Conservation (phyloP, 2,329 filamentous ascomycete species). For the Colletotrichum sp. region DNA sequence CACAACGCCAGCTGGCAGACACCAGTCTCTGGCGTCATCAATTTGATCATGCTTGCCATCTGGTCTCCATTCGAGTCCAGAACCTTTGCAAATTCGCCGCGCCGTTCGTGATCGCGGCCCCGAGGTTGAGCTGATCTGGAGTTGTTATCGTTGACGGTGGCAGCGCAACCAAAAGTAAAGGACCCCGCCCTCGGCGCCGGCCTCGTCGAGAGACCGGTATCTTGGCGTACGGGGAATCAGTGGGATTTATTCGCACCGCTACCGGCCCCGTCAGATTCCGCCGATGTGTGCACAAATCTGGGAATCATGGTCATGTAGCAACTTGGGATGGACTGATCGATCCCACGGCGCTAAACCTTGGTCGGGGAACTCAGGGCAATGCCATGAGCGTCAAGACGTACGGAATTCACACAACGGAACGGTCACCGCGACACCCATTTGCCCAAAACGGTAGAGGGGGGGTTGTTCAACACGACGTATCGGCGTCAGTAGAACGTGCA, state of each 20-base stretch:
- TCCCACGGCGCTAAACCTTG: background rate
- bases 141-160: background rate
- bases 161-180: background rate
- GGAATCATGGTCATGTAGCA: background rate
- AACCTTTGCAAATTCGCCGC: background rate
- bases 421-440: background rate
- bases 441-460: background rate
- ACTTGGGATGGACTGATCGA: background rate
- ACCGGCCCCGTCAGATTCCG: slow-evolving; percentile 1
- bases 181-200: slow-evolving; percentile 14
- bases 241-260: background rate
- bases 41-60: slow-evolving; percentile 1
- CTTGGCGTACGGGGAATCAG: background rate
- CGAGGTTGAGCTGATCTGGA: background rate
- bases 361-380: background rate
- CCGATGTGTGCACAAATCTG: background rate
- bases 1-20: background rate
- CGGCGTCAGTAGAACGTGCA: background rate
- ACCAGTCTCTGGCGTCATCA: slow-evolving; percentile 11
- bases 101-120: background rate
- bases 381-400: background rate
- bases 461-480: background rate
- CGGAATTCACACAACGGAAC: background rate
- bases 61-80: background rate
- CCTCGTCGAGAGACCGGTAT: background rate